Base-by-base conservation (phyloP, 2,329 filamentous ascomycete genomes). In the Calycina marina region DNA sequence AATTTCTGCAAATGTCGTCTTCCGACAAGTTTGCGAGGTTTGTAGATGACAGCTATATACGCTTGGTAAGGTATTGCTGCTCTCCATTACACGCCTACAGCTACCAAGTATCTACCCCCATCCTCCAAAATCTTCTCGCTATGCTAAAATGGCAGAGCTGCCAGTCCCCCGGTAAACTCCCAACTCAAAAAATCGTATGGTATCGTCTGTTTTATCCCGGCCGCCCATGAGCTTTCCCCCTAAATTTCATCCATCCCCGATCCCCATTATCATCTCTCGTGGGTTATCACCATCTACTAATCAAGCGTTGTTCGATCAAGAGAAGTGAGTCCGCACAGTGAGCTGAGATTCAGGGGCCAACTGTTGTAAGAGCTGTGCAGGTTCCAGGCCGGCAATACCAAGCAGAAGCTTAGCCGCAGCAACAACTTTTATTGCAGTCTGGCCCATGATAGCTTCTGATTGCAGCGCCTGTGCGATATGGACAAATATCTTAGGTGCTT, bases 401-500 rank as follows among this genome's bases (percentile, higher is more conserved):
- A 93, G 69, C 31, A 98, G 66, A 32, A 71, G 61, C 60, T 93
- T 93, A 20, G 81, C 81, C 2, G 83, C 76, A 27, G 64, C 64
- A 18, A 84, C 81, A 36, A 93, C 79, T 39, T 78, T 74, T 39
- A 65, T 70, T 15, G 82, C 83, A 13, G 80, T 85, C 51, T 85
- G 74, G 13, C 86, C 86, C 51, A 86, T 81, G 25, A 98, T 64
- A 12, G 86, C 88, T 52, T 93, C 84, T 4, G 83, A 79, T 52
- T 94, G 88, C 10, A 98, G 72, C 13, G 86, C 88, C 55, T 92
- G 78, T 15, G 77, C 83, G 35, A 96, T 81, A 48, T 74, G 79
- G 15, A 78, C 72, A 52, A 98, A 96, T 38, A 86, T 69, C 55
- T 85, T 84, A 43, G 72, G 72, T 5, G 83, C 76, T 52, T 90